Percentiles rank a stretch among this genome's conserved stretches.
Conservation (phyloP, 176 grass and related monocot genomes). For the Otatea glauca region DNA sequence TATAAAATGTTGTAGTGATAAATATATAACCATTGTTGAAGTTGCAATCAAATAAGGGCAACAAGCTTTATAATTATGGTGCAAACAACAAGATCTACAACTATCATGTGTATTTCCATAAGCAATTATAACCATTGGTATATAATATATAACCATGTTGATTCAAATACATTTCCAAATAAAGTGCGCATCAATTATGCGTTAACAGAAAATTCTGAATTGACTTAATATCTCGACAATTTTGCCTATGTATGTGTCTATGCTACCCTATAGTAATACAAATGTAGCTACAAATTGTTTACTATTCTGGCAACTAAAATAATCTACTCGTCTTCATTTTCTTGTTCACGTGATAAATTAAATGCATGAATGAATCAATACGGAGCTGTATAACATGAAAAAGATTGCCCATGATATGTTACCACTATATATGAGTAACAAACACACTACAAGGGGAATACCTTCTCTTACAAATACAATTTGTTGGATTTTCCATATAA, state of each 20-base stretch:
- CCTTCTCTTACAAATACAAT: constrained; percentile 56
- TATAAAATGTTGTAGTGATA: constrained; percentile 4
- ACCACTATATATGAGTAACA: constrained; percentile 13
- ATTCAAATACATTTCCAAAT: constrained; percentile 30
- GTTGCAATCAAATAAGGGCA: constrained; percentile 22
- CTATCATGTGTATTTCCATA: constrained; percentile 10
- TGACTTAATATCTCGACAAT: not conserved
- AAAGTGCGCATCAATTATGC: not conserved
- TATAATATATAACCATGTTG: constrained; percentile 26
- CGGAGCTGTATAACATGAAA: constrained; percentile 6
- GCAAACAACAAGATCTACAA: constrained; percentile 9
- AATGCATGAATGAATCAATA: constrained; percentile 23
- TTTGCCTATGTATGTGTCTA: not conserved
- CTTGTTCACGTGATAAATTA: constrained; percentile 14
- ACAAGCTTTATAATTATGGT: not conserved
- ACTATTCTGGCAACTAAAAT: constrained; percentile 35
- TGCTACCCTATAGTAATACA: not conserved
- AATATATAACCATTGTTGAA: not conserved
- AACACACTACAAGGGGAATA: constrained; percentile 40
- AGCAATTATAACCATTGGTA: constrained; percentile 11
- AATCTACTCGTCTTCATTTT: constrained; percentile 37
- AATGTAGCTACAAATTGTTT: constrained; percentile 18
- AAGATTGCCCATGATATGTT: not conserved
- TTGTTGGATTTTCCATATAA: constrained; percentile 55
- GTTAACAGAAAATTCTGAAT: constrained; percentile 3